phyloP scores from a whole-genome alignment of 2,329 filamentous ascomycete species.

The Pseudocercospora pini-densiflorae region DNA sequence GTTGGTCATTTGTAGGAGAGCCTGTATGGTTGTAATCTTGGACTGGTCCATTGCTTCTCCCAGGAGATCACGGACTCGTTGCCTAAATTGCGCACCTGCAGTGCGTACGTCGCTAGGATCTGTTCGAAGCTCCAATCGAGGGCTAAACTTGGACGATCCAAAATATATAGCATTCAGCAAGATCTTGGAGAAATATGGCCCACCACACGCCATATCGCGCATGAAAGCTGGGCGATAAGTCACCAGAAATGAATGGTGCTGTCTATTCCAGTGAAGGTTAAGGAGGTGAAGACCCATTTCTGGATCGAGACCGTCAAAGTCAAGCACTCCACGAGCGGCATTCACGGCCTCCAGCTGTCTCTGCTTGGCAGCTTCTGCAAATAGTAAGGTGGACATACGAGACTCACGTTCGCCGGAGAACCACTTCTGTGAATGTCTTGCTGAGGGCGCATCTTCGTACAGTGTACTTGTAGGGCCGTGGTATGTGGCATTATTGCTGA shows the following conservation, averaged over 20 bases:
- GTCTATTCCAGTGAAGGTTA: constrained; percentile 47
- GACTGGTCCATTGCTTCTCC: too few relatives aligned
- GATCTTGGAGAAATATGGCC: constrained; percentile 62
- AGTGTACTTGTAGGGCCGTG: constrained; percentile 57
- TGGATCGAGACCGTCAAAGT: constrained; percentile 61
- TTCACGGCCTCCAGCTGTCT: constrained; percentile 58
- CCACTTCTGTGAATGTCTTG: constrained; percentile 19
- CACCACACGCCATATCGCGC: constrained; percentile 50
- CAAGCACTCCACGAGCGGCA: constrained; percentile 51
- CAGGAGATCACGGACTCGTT: too few relatives aligned
- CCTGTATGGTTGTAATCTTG: too few relatives aligned
- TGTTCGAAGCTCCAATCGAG: constrained; percentile 51
- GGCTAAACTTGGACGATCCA: constrained; percentile 49
- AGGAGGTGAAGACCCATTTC: constrained; percentile 59
- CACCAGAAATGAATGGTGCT: constrained; percentile 31
- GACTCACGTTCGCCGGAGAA: constrained; percentile 36
- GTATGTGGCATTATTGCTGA: constrained; percentile 47
- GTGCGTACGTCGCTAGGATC: constrained; percentile 53
- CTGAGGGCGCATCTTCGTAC: constrained; percentile 47
- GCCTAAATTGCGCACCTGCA: too few relatives aligned
- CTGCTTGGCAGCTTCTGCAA: constrained; percentile 55
- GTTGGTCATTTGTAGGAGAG: too few relatives aligned
- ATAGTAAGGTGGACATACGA: constrained; percentile 52
- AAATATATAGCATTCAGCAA: constrained; percentile 61
- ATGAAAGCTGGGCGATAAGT: constrained; percentile 33